These are phyloP conservation scores for Colletotrichum acutatum DNA, from an alignment of 2,329 filamentous ascomycete genomes.

Conservation along the genomic window DNA sequence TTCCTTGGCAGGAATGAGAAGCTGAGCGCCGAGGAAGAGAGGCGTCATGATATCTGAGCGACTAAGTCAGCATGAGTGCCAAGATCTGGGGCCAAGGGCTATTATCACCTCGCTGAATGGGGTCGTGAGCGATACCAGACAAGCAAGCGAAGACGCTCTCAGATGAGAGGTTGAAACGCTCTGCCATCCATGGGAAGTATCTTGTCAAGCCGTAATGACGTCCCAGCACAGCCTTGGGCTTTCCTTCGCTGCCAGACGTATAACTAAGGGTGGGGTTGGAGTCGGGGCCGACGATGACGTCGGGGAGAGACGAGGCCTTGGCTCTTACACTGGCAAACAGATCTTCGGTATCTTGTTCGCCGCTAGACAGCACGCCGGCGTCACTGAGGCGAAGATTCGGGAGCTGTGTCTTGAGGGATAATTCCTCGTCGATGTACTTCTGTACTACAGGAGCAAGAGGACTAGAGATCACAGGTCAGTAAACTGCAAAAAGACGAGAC, in stretches of 20 bases:
- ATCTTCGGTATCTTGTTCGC: conserved; percentile 72
- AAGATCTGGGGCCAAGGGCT: conserved; percentile 54
- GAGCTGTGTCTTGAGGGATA: conserved; percentile 78
- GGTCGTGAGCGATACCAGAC: conserved; percentile 68
- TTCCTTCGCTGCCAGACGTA: conserved; percentile 74
- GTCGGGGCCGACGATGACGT: conserved; percentile 87
- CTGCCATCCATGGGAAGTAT: conserved; percentile 95
- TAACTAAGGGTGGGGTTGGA: conserved; percentile 81
- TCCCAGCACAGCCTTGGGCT: conserved; percentile 69
- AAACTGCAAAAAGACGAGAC: not conserved
- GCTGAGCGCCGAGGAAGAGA: conserved; percentile 72
- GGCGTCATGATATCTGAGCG: conserved; percentile 83
- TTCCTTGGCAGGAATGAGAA: conserved; percentile 55
- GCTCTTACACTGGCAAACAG: conserved; percentile 66
- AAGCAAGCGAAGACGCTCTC: not conserved
- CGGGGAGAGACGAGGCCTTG: conserved; percentile 68
- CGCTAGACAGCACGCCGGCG: conserved; percentile 78
- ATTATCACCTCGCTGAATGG: conserved; percentile 66
- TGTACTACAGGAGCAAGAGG: conserved; percentile 59
- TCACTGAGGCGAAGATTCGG: conserved; percentile 79
- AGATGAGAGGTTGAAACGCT: conserved; percentile 74
- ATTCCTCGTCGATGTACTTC: conserved; percentile 77
- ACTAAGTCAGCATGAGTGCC: not conserved
- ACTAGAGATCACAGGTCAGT: conserved; percentile 47
- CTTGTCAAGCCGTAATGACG: conserved; percentile 87